Evolutionary conservation across 768 basidiomycete species (phyloP).

Genomic region (Cystobasidium tubakii): DNA sequence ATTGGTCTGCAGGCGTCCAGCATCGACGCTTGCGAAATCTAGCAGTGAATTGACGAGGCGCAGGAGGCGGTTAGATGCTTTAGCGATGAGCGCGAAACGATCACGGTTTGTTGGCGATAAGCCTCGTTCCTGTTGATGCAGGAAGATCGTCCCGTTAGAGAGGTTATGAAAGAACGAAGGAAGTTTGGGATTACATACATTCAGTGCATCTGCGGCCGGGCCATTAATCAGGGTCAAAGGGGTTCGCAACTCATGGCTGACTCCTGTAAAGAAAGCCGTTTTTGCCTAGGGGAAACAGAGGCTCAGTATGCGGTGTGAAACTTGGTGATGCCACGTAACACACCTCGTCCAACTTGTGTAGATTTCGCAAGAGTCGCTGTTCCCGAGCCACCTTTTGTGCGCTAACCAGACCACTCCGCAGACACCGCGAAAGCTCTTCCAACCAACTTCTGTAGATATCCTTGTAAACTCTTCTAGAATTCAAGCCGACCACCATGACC

Average conservation of each 20-base stretch:
- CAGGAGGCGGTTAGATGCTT: background rate
- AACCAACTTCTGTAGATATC: slow-evolving; percentile 1
- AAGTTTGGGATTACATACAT: background rate
- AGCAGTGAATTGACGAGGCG: slow-evolving; percentile 26
- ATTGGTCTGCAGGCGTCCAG: background rate
- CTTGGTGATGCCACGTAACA: background rate
- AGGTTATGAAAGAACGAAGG: background rate
- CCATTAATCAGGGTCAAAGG: slow-evolving; percentile 10
- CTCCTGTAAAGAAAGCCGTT: slow-evolving; percentile 18
- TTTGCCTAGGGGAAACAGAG: slow-evolving; percentile 3
- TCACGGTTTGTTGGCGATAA: background rate
- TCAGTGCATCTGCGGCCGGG: background rate
- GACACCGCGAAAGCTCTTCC: background rate
- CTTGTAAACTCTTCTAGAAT: slow-evolving; percentile 21
- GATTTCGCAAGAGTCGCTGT: slow-evolving; percentile 2
- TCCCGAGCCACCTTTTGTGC: slow-evolving; percentile 11
- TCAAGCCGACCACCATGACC: slow-evolving; percentile 17
- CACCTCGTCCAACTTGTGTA: slow-evolving; percentile 13
- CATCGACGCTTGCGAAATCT: slow-evolving; percentile 23
- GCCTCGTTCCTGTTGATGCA: background rate
- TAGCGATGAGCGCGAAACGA: background rate
- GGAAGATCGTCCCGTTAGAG: background rate
- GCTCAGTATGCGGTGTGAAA: background rate
- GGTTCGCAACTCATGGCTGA: slow-evolving; percentile 13
- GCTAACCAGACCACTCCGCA: background rate